These are phyloP conservation scores for Aegilops umbellulata DNA, from an alignment of 176 grass and related monocot species.

Conservation along the genomic window DNA sequence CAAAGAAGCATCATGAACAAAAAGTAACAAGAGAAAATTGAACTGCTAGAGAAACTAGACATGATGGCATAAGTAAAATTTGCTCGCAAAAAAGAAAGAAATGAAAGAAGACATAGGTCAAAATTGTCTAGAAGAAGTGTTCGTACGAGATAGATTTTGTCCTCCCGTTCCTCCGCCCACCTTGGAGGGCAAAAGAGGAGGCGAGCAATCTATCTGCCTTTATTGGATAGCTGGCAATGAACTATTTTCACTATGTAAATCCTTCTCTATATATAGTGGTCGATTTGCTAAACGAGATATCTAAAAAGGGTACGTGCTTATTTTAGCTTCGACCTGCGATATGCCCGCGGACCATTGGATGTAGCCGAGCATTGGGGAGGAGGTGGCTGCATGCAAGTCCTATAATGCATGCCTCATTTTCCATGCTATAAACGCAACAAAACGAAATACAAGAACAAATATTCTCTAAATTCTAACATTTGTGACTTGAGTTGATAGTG, in stretches of 20 bases:
- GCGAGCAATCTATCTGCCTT: conserved; percentile 19
- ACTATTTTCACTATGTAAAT: background rate
- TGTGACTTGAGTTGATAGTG: background rate
- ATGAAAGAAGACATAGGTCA: background rate
- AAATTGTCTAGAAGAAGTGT: background rate
- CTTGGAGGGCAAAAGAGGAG: conserved; percentile 34
- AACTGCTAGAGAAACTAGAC: background rate
- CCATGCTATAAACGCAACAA: background rate
- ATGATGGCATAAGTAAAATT: background rate
- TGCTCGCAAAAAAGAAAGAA: background rate
- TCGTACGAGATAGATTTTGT: conserved; percentile 27
- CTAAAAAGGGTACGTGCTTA: background rate
- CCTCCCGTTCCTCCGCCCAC: conserved; percentile 18
- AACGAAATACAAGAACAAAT: background rate
- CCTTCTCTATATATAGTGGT: conserved; percentile 34
- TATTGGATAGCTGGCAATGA: conserved; percentile 17
- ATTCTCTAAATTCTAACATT: background rate
- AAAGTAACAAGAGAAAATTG: background rate
- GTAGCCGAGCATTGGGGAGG: background rate
- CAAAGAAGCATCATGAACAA: background rate
- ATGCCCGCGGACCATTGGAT: background rate
- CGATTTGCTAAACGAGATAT: background rate
- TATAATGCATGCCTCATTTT: background rate
- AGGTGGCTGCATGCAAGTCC: background rate
- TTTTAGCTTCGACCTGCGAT: background rate